A percentile compares a stretch with the other conserved stretches of the same genome.
These are phyloP conservation scores for Trametes pubescens DNA, from an alignment of 1,284 basidiomycete species.

Conservation along the genomic window DNA sequence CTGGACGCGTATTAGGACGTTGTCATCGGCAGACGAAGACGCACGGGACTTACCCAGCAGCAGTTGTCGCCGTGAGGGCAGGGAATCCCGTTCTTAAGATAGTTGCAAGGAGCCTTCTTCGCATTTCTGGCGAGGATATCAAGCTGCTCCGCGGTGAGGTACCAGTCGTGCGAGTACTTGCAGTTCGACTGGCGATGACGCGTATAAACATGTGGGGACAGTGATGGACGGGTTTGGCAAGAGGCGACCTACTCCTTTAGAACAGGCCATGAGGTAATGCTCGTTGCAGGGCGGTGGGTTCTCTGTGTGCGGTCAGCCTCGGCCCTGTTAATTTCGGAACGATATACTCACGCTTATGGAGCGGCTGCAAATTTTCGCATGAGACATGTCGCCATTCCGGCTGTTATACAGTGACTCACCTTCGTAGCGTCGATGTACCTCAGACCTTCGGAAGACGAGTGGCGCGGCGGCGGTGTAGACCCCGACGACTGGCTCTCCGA, in stretches of 20 bases:
- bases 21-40: neutral
- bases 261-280: slow-evolving; percentile 79
- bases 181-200: slow-evolving; percentile 59
- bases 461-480: slow-evolving; percentile 29
- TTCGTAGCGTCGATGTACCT: slow-evolving; percentile 43
- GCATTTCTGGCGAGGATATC: slow-evolving; percentile 71
- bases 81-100: slow-evolving; percentile 76
- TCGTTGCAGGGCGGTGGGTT: slow-evolving; percentile 83
- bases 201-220: neutral
- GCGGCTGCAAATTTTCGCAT: slow-evolving; percentile 38
- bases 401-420: slow-evolving; percentile 31
- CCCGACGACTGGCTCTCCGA: slow-evolving; percentile 41
- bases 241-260: slow-evolving; percentile 66
- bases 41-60: slow-evolving; percentile 56
- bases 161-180: slow-evolving; percentile 84
- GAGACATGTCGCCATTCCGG: neutral
- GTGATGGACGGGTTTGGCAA: neutral
- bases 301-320: slow-evolving; percentile 50
- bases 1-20: slow-evolving; percentile 37
- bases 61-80: slow-evolving; percentile 77
- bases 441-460: slow-evolving; percentile 23
- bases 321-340: neutral
- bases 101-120: slow-evolving; percentile 84
- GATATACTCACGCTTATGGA: slow-evolving; percentile 47
- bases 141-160: slow-evolving; percentile 72